Evolutionary conservation across 495 filamentous ascomycete genomes (phyloP).

Genomic region (Neurospora sp.): DNA sequence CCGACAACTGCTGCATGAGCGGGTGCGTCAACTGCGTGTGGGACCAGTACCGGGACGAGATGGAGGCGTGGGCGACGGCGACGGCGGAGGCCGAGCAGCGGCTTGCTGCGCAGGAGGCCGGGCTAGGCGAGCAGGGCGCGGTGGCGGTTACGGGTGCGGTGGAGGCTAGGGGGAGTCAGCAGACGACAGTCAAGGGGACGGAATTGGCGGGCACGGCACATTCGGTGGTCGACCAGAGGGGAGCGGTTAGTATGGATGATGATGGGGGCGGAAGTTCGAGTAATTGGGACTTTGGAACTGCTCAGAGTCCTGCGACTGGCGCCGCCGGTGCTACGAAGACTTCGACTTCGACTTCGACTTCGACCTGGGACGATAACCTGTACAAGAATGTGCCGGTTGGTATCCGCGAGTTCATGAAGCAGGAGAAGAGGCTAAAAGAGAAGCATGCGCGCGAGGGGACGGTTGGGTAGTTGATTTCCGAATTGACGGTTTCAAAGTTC

Average conservation of each 20-base stretch:
- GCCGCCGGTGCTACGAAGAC: slow-evolving; percentile 16
- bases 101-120: slow-evolving; percentile 22
- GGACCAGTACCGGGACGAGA: slow-evolving; percentile 80
- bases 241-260: slow-evolving; percentile 60
- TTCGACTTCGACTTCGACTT: slow-evolving; percentile 6
- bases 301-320: neutral
- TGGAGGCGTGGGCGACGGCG: slow-evolving; percentile 72
- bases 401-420: slow-evolving; percentile 94
- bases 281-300: slow-evolving; percentile 46
- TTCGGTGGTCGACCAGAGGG: neutral
- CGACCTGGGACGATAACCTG: slow-evolving; percentile 45
- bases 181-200: neutral
- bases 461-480: slow-evolving; percentile 19
- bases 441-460: slow-evolving; percentile 45
- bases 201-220: neutral
- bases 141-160: slow-evolving; percentile 14
- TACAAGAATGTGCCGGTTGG: slow-evolving; percentile 83
- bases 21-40: slow-evolving; percentile 97
- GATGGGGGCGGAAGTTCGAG: slow-evolving; percentile 66
- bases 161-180: slow-evolving; percentile 3
- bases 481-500: neutral
- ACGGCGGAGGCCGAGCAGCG: slow-evolving; percentile 43
- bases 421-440: slow-evolving; percentile 81
- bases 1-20: slow-evolving; percentile 98
- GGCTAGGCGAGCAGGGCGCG: neutral